Evolutionary conservation across 768 basidiomycete species (phyloP), one percentile per base, ranked within the genome.

Genomic region (Xerocomellus dryophilus): DNA sequence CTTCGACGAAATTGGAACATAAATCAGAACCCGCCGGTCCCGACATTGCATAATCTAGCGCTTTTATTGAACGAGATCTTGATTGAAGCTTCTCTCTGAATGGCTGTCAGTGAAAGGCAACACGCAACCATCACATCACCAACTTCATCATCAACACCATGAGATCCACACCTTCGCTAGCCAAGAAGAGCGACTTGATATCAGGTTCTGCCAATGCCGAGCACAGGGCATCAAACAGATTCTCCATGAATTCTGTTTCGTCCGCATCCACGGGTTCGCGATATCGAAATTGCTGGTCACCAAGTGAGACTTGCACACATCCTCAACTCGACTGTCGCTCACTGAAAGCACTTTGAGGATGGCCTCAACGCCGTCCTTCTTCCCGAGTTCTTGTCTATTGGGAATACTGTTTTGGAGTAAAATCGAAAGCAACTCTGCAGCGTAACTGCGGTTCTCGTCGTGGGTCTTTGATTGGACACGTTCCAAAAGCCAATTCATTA

Each of bases 81-180:
- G 92, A 83, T 58, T 93, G 81, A 54, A 81, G 78, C 66, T 93
- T 96, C 58, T 92, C 89, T 71, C 93, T 94, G 63, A 31, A 44
- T 29, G 18, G 31, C 3, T 1, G 34, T 58, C 25, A 47, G 54
- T 55, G n/a, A 61, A 15, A 31, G 15, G 31, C 3, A 4, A 17
- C 8, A 61, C 15, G 6, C 23, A 29, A 25, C 7, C 23, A 20
- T 43, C 34, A 50, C n/a, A 36, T 32, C 27, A 73, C 84, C 42
- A 61, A 95, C 93, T 89, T 96, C 88, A 98, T 94, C 81, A 97
- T 89, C 58, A 98, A 77, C n/a, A 97, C 81, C 94, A 98, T 98
- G 32, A 99, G 79, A 63, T 99, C 97, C 14, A 93, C 84, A 2
- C 97, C 97, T 70, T 99, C 97, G 18, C 86, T 86, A 10, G 85